Conservation (phyloP, 2,329 filamentous ascomycete species). For the Juglanconis sp. region DNA sequence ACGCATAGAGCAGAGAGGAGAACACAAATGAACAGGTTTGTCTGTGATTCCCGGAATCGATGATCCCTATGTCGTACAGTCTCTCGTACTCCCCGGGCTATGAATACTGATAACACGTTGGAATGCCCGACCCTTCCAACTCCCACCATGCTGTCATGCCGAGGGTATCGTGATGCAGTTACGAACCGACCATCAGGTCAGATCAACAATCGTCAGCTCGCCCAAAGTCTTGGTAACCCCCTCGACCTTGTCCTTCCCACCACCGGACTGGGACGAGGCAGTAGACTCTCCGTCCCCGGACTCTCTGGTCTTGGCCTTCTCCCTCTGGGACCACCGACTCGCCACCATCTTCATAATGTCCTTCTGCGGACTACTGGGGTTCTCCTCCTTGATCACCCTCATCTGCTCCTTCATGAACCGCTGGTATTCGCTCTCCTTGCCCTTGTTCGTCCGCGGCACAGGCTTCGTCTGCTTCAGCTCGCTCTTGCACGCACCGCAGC, state of each 20-base stretch:
- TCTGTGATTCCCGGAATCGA: not conserved
- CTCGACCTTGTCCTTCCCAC: constrained; percentile 7
- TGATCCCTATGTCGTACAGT: no score
- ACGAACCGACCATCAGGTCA: constrained; percentile 5
- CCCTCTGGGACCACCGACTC: constrained; percentile 55
- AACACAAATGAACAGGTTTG: not conserved
- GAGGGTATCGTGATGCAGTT: not conserved
- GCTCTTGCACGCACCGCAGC: constrained; percentile 74
- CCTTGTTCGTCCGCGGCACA: constrained; percentile 49
- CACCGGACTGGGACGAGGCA: not conserved
- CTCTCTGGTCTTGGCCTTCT: constrained; percentile 24
- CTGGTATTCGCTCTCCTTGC: constrained; percentile 43
- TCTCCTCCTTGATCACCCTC: constrained; percentile 52
- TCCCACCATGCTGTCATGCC: not conserved
- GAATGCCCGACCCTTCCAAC: not conserved
- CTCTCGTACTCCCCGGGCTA: no score
- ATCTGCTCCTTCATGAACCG: constrained; percentile 66
- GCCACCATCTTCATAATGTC: constrained; percentile 68
- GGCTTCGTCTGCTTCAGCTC: constrained; percentile 76
- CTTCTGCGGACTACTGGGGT: constrained; percentile 58
- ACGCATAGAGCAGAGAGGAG: not conserved
- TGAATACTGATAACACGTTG: not conserved
- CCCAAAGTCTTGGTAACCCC: constrained; percentile 4
- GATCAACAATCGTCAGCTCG: constrained; percentile 10
- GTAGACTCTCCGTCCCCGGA: constrained; percentile 10